These are phyloP conservation scores for Aspergillus asperescens DNA, from an alignment of 495 filamentous ascomycete species.

Conservation along the genomic window DNA sequence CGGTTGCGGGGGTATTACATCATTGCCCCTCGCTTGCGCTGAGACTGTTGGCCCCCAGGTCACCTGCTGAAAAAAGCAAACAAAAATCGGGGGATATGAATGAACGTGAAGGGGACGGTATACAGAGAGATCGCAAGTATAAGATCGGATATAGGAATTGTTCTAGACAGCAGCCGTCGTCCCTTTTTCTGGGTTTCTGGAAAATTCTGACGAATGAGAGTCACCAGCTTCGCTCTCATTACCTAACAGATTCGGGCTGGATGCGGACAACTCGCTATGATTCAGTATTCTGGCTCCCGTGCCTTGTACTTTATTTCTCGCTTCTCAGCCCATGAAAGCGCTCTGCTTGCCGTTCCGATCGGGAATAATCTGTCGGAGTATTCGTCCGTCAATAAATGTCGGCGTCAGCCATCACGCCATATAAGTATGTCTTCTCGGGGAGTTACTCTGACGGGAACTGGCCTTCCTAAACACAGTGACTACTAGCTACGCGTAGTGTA, in stretches of 20 bases:
- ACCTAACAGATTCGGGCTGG: conserved; percentile 30
- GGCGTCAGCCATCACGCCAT: background rate
- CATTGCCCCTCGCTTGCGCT: conserved; percentile 5
- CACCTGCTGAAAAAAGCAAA: conserved; percentile 4
- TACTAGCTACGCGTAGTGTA: too few species aligned
- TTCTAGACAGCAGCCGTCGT: conserved; percentile 23
- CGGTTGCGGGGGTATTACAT: conserved; percentile 16
- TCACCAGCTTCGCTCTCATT: conserved; percentile 27
- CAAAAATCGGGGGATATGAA: background rate
- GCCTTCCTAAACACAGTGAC: too few species aligned
- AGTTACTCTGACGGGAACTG: background rate
- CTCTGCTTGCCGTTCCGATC: background rate
- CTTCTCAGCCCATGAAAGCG: background rate
- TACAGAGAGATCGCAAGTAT: background rate
- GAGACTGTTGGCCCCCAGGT: background rate
- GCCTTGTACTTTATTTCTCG: background rate
- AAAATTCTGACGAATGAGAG: conserved; percentile 27
- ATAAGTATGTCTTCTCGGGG: background rate
- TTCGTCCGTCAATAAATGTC: background rate
- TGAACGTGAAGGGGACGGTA: conserved; percentile 1
- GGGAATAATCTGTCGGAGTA: conserved; percentile 1
- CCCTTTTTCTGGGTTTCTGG: conserved; percentile 4
- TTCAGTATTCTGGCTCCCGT: background rate
- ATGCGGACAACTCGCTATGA: background rate
- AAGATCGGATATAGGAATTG: conserved; percentile 1